phyloP scores from a whole-genome alignment of 768 basidiomycete genomes.

The Pilatotrama ljubarskyi region DNA sequence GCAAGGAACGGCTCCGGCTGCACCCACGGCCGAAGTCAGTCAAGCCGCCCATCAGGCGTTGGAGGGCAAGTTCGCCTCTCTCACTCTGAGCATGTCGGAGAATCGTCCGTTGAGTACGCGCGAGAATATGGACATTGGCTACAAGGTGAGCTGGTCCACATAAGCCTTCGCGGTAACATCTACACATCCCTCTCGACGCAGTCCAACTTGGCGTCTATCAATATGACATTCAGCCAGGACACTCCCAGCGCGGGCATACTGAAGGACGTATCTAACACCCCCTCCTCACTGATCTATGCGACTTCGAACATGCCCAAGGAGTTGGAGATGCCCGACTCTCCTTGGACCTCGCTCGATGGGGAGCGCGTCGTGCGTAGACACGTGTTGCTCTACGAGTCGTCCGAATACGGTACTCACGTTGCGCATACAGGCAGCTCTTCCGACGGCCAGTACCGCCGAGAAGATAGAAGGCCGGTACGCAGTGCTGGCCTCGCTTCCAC shows the following conservation, averaged over 20 bases:
- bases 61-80: constrained; percentile 25
- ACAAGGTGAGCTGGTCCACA: not conserved
- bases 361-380: not conserved
- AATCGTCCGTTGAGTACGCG: constrained; percentile 15
- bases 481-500: constrained; percentile 57
- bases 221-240: not conserved
- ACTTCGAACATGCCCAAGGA: not conserved
- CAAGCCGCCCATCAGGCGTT: constrained; percentile 37
- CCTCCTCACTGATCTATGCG: not conserved
- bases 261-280: not conserved
- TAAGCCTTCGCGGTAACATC: not conserved
- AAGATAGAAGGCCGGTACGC: constrained; percentile 55
- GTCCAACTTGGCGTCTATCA: not conserved
- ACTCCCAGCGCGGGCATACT: not conserved
- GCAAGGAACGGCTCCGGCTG: not conserved
- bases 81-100: constrained; percentile 20
- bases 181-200: not conserved
- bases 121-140: not conserved
- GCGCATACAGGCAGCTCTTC: not conserved
- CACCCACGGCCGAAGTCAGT: constrained; percentile 16
- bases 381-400: not conserved
- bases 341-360: constrained; percentile 7
- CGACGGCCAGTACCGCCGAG: constrained; percentile 33
- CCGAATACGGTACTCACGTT: not conserved
- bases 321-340: not conserved